phyloP scores from a whole-genome alignment of 2,329 filamentous ascomycete species.

The Juglanconis juglandina region DNA sequence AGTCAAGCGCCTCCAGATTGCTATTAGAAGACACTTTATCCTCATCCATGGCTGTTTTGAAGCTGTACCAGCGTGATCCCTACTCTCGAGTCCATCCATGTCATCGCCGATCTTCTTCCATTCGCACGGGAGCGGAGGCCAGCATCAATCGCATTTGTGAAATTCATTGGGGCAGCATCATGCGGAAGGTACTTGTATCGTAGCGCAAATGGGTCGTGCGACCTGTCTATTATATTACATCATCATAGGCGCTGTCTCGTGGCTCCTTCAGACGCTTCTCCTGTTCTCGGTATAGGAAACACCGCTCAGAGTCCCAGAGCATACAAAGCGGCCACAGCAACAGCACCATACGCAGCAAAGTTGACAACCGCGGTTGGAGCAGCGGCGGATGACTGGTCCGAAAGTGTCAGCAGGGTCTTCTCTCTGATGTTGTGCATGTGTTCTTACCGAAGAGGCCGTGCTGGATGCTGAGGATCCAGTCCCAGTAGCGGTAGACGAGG shows the following conservation, averaged over 20 bases:
- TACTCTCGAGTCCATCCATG: too few relatives aligned
- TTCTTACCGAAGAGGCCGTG: constrained; percentile 5
- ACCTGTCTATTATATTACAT: neutral
- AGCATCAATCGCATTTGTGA: too few relatives aligned
- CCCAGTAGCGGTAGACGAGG: constrained; percentile 4
- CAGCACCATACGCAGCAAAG: constrained; percentile 9
- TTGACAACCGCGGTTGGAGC: neutral
- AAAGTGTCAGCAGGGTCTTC: neutral
- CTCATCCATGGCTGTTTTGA: too few relatives aligned
- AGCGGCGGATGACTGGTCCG: neutral
- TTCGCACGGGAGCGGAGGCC: too few relatives aligned
- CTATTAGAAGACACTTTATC: too few relatives aligned
- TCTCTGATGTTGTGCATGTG: neutral
- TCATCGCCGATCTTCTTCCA: too few relatives aligned
- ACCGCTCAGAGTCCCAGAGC: neutral
- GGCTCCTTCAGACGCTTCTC: neutral
- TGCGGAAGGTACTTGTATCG: too few relatives aligned
- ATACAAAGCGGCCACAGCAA: constrained; percentile 9
- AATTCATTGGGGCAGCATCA: too few relatives aligned
- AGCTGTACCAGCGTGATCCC: too few relatives aligned
- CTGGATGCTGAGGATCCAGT: constrained; percentile 3
- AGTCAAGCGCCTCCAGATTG: too few relatives aligned
- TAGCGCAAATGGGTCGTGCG: too few relatives aligned
- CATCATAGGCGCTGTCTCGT: neutral
- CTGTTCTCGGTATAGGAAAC: neutral